Evolutionary conservation across 2,329 filamentous ascomycete genomes (phyloP).

Genomic region (Pseudocercospora crystallina): DNA sequence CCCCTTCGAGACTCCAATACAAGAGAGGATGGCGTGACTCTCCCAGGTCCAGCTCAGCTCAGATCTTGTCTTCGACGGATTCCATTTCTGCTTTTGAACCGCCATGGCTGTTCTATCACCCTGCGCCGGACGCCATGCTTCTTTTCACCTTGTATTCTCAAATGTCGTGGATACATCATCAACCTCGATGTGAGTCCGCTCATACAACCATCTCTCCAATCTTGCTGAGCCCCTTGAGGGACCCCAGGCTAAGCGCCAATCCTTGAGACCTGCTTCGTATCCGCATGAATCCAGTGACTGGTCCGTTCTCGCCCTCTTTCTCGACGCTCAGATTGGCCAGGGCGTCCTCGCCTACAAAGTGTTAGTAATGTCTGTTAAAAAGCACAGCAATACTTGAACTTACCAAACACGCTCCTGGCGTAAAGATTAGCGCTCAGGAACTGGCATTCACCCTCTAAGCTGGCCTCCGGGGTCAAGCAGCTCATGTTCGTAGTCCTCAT

Average conservation of each 20-base stretch:
- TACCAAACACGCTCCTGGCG: constrained; percentile 96
- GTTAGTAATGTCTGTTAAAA: constrained; percentile 18
- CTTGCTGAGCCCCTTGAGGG: constrained; percentile 91
- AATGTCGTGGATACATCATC: not conserved
- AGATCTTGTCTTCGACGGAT: too few species aligned
- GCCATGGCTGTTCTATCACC: too few species aligned
- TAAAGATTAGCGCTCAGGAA: constrained; percentile 97
- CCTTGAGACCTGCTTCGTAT: constrained; percentile 97
- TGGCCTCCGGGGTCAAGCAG: constrained; percentile 93
- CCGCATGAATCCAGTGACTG: constrained; percentile 93
- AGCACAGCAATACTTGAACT: constrained; percentile 43
- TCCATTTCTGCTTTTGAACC: too few species aligned
- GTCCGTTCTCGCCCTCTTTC: constrained; percentile 91
- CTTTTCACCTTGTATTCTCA: not conserved
- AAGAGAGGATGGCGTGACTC: too few species aligned
- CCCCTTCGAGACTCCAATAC: too few species aligned
- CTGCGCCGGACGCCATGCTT: constrained; percentile 9
- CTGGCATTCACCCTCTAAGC: constrained; percentile 94
- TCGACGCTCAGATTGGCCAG: constrained; percentile 97
- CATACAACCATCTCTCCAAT: constrained; percentile 34
- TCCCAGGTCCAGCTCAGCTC: too few species aligned
- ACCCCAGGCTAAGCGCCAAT: constrained; percentile 87
- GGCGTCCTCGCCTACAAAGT: constrained; percentile 81
- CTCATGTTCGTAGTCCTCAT: constrained; percentile 99
- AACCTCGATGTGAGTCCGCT: not conserved